Conservation (phyloP, 2,329 filamentous ascomycete species). For the Arthroderma uncinatum region DNA sequence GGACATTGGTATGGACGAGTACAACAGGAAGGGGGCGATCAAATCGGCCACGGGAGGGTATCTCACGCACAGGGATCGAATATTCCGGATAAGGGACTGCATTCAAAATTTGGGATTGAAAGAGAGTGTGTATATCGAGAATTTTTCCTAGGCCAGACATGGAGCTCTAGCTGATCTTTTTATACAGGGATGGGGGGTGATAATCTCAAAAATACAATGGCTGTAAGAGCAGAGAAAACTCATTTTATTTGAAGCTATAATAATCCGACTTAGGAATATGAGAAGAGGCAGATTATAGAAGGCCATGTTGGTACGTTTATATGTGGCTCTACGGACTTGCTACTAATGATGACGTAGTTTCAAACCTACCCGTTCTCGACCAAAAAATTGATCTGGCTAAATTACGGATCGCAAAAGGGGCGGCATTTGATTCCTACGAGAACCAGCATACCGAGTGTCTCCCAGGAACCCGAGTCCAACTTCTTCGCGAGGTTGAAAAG, state of each 20-base stretch:
- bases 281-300: no score
- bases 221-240: no score
- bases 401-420: slow-evolving; percentile 4
- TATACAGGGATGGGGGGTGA: no score
- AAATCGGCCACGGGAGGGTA: slow-evolving; percentile 20
- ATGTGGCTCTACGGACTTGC: no score
- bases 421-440: slow-evolving; percentile 7
- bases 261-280: no score
- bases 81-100: slow-evolving; percentile 17
- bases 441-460: slow-evolving; percentile 13
- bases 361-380: no score
- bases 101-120: slow-evolving; percentile 18
- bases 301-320: no score
- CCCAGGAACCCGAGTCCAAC: slow-evolving; percentile 15
- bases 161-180: not conserved
- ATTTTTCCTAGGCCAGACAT: not conserved
- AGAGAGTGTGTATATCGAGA: slow-evolving; percentile 18
- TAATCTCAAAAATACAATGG: no score
- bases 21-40: slow-evolving; percentile 14
- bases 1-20: no score
- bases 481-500: slow-evolving; percentile 17
- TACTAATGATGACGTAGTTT: no score
- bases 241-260: no score
- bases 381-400: not conserved
- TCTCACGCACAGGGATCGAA: slow-evolving; percentile 14